These are phyloP conservation scores for Lactuca saligna DNA, from an alignment of 129 eudicot species.

Conservation along the genomic window DNA sequence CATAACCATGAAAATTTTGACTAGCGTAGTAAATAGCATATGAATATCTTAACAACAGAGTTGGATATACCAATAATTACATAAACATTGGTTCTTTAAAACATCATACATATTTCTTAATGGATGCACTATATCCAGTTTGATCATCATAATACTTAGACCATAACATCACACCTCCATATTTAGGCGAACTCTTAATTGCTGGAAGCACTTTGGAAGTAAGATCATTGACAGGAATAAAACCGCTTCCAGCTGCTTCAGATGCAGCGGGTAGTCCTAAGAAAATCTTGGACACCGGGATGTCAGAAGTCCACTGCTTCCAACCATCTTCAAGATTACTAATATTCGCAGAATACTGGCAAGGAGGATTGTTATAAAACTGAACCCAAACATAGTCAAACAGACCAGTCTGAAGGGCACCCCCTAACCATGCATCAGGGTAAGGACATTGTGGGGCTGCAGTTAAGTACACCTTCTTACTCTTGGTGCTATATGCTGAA, in stretches of 20 bases:
- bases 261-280: slow-evolving; percentile 30
- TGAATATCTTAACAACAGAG: neutral
- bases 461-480: slow-evolving; percentile 35
- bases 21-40: neutral
- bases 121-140: slow-evolving; percentile 29
- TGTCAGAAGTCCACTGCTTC: slow-evolving; percentile 34
- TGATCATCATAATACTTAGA: slow-evolving; percentile 35
- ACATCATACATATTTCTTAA: slow-evolving; percentile 25
- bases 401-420: slow-evolving; percentile 33
- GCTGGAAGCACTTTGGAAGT: slow-evolving; percentile 29
- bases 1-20: neutral
- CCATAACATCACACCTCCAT: slow-evolving; percentile 36
- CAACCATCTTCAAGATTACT: slow-evolving; percentile 31
- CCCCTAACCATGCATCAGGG: slow-evolving; percentile 36
- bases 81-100: neutral
- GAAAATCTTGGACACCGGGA: slow-evolving; percentile 27
- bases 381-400: slow-evolving; percentile 38
- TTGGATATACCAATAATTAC: slow-evolving; percentile 12
- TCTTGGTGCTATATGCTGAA: slow-evolving; percentile 14
- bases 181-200: slow-evolving; percentile 25
- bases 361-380: slow-evolving; percentile 33
- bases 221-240: slow-evolving; percentile 24
- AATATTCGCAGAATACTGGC: slow-evolving; percentile 26
- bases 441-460: slow-evolving; percentile 52
- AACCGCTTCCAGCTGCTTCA: slow-evolving; percentile 27